Percentiles rank a stretch among this genome's conserved stretches.
Conservation (phyloP, 768 basidiomycete genomes). For the Glaciozyma martinii region DNA sequence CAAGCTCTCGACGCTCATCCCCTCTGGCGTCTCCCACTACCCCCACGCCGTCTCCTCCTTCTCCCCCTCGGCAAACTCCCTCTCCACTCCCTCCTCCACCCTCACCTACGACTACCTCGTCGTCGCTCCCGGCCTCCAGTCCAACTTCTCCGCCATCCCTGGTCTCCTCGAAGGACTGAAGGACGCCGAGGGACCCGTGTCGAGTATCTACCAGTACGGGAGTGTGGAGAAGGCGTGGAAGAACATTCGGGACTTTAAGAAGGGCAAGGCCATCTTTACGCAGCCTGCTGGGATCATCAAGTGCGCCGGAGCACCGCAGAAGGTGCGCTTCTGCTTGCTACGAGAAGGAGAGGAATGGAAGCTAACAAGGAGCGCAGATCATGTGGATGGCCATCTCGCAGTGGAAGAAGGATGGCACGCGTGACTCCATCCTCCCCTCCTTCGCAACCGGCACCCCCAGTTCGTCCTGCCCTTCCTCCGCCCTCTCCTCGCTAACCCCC, state of each 20-base stretch:
- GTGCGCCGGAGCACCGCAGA: constrained; percentile 59
- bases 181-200: constrained; percentile 70
- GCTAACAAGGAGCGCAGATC: constrained; percentile 48
- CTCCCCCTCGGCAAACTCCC: background rate
- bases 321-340: constrained; percentile 44
- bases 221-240: constrained; percentile 83
- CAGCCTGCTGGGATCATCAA: constrained; percentile 89
- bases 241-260: constrained; percentile 64
- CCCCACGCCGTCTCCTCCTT: background rate
- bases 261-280: constrained; percentile 83
- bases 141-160: constrained; percentile 72
- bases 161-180: constrained; percentile 61
- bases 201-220: constrained; percentile 83
- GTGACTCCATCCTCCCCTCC: constrained; percentile 21
- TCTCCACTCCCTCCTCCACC: background rate
- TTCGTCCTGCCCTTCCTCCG: constrained; percentile 15
- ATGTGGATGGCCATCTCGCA: constrained; percentile 67
- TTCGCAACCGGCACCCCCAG: constrained; percentile 32
- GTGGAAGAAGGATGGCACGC: constrained; percentile 35
- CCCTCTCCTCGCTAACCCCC: constrained; percentile 31
- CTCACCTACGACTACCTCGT: constrained; percentile 77
- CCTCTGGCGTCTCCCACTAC: background rate
- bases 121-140: constrained; percentile 79
- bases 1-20: background rate
- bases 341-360: too few relatives aligned